phyloP scores from a whole-genome alignment of 257 asterid species.

The Asclepias syriaca region DNA sequence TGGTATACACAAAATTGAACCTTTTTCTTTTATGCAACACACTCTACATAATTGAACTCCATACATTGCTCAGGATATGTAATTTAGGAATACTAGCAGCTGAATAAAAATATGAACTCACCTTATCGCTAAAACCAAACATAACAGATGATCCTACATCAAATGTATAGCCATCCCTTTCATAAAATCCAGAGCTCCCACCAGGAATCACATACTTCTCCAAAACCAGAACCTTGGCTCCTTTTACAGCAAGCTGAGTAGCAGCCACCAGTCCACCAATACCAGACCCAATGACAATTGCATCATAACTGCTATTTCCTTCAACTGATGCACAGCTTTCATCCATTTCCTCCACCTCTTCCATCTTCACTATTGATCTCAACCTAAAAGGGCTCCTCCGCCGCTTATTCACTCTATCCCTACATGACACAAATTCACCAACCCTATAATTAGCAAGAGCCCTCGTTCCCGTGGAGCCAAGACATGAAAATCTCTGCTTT shows the following conservation, averaged over 20 bases:
- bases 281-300: slow-evolving; percentile 90
- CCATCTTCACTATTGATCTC: slow-evolving; percentile 48
- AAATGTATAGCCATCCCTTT: slow-evolving; percentile 83
- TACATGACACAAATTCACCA: slow-evolving; percentile 17
- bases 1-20: background rate
- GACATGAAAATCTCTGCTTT: slow-evolving; percentile 14
- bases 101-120: slow-evolving; percentile 24
- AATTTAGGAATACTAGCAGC: background rate
- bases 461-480: slow-evolving; percentile 21
- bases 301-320: slow-evolving; percentile 48
- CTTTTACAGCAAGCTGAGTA: slow-evolving; percentile 92
- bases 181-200: slow-evolving; percentile 87
- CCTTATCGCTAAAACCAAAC: slow-evolving; percentile 99
- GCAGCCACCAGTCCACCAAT: slow-evolving; percentile 96
- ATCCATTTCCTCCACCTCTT: slow-evolving; percentile 28
- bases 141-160: slow-evolving; percentile 98
- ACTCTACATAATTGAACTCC: background rate
- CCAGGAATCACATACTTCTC: slow-evolving; percentile 99
- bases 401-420: slow-evolving; percentile 26
- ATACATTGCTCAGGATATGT: background rate
- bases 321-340: slow-evolving; percentile 20
- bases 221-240: slow-evolving; percentile 79
- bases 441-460: slow-evolving; percentile 15
- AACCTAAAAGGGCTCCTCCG: slow-evolving; percentile 21
- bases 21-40: background rate